These are phyloP conservation scores for Allium sativum DNA, from an alignment of 106 monocot genomes.

Conservation along the genomic window DNA sequence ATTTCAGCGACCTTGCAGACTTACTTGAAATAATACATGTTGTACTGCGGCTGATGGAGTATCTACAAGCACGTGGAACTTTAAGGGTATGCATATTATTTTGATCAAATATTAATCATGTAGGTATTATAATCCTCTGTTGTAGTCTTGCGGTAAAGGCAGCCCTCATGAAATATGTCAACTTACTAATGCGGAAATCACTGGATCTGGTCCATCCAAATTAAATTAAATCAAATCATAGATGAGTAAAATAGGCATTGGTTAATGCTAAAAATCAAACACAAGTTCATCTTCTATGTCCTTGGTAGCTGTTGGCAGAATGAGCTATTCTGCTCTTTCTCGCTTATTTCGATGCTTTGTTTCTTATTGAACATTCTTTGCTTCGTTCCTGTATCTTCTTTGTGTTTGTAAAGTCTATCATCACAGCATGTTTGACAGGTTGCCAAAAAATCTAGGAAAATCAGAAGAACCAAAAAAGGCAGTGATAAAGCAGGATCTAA, in stretches of 20 bases:
- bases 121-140: too few species aligned
- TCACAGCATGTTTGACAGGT: slow-evolving; percentile 28
- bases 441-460: slow-evolving; percentile 60
- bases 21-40: slow-evolving; percentile 80
- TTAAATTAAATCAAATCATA: too few species aligned
- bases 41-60: slow-evolving; percentile 80
- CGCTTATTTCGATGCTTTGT: too few species aligned
- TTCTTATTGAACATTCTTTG: neutral
- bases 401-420: neutral
- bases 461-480: slow-evolving; percentile 37
- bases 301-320: too few species aligned
- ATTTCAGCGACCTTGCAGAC: slow-evolving; percentile 79
- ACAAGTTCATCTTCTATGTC: too few species aligned
- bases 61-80: slow-evolving; percentile 68
- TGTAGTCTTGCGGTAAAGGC: too few species aligned
- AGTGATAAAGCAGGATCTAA: slow-evolving; percentile 20
- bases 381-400: neutral
- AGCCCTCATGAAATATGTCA: too few species aligned
- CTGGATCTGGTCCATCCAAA: too few species aligned
- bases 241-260: too few species aligned
- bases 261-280: too few species aligned
- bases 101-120: neutral
- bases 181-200: too few species aligned
- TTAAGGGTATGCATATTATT: slow-evolving; percentile 50
- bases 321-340: too few species aligned